Evolutionary conservation across 2,329 filamentous ascomycete genomes (phyloP).

Genomic region (Paecilomyces variotii): DNA sequence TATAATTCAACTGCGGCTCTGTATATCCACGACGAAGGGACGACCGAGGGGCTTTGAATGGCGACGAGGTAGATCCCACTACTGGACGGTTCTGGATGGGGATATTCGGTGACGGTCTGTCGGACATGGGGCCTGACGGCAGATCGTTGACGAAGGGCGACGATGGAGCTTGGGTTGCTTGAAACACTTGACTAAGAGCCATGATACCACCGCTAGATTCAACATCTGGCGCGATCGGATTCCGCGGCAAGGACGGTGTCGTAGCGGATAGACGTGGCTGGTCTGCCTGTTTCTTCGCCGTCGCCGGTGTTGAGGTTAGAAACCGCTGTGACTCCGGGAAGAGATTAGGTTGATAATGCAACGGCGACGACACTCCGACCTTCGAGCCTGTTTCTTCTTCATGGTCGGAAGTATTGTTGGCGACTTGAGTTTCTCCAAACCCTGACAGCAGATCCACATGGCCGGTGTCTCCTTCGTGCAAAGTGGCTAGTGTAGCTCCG

Average conservation of each 20-base stretch:
- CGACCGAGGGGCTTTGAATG: slow-evolving; percentile 23
- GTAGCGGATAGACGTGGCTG: slow-evolving; percentile 18
- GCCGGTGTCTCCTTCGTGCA: slow-evolving; percentile 35
- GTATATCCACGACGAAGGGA: slow-evolving; percentile 28
- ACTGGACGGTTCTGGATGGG: slow-evolving; percentile 33
- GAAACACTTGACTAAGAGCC: slow-evolving; percentile 42
- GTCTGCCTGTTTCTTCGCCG: slow-evolving; percentile 26
- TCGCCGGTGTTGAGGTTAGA: slow-evolving; percentile 34
- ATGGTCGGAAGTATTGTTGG: slow-evolving; percentile 42
- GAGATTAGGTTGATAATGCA: slow-evolving; percentile 28
- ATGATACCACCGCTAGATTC: slow-evolving; percentile 33
- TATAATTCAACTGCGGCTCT: slow-evolving; percentile 36
- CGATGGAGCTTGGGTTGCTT: slow-evolving; percentile 40
- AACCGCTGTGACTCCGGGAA: slow-evolving; percentile 42
- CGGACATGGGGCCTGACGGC: slow-evolving; percentile 33
- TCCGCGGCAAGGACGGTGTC: slow-evolving; percentile 35
- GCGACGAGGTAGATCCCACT: slow-evolving; percentile 29
- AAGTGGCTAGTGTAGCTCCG: slow-evolving; percentile 28
- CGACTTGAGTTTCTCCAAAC: slow-evolving; percentile 21
- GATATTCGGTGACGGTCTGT: slow-evolving; percentile 43
- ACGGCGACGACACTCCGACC: slow-evolving; percentile 28
- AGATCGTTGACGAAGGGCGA: slow-evolving; percentile 34
- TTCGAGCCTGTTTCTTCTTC: slow-evolving; percentile 28
- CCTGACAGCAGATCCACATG: slow-evolving; percentile 36
- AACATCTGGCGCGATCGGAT: slow-evolving; percentile 32